Evolutionary conservation across 2,329 filamentous ascomycete species (phyloP), one percentile per base, ranked within the genome.

Genomic region (Colletotrichum agaves): DNA sequence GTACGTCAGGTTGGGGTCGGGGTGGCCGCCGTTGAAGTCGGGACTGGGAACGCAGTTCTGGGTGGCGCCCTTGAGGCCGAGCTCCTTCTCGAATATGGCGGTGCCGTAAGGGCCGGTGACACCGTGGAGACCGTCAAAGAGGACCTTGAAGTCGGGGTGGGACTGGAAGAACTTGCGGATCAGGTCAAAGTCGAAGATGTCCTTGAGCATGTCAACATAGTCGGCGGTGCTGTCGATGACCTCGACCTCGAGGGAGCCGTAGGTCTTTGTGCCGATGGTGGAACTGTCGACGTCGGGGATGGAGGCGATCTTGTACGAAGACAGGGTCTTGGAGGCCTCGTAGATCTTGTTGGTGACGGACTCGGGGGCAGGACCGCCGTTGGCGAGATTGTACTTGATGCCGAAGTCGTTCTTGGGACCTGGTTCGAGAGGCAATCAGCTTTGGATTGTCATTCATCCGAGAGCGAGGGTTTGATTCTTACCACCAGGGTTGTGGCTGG

Each of bases 371-470:
- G 96, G 96, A 63, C 94, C 96, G 75, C 96, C 96, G 77, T 99
- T 98, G 79, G 93, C 86, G 67, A 99, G 87, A 87, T 99, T 99
- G 88, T 99, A 99, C 85, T 99, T 99, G 90, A 99, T 99, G 74
- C 96, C 96, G 75, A 99, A 99, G 82, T 99, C 96, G 79, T 96
- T 92, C 74, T 89, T 91, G 70, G 96, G 96, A 58, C 94, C 93
- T 97, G 27, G 74, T 47, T 3, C 12, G 33, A 62, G 21, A 23
- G 49, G 46, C 46, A 8, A 39, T 73, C 61, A 65, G 62, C 58
- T 43, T 58, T 15, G 15, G 6, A 27, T 7, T 27, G 27, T 27
- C 27, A 8, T 27, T 27, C 6, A 27, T 27, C 27, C 27, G 27
- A 7, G 27, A 27, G 27, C 23, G 23, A 2, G 27, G 27, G 27